phyloP scores from a whole-genome alignment of 139 green algal species.

The Chlamydomonas sphaeroides region DNA sequence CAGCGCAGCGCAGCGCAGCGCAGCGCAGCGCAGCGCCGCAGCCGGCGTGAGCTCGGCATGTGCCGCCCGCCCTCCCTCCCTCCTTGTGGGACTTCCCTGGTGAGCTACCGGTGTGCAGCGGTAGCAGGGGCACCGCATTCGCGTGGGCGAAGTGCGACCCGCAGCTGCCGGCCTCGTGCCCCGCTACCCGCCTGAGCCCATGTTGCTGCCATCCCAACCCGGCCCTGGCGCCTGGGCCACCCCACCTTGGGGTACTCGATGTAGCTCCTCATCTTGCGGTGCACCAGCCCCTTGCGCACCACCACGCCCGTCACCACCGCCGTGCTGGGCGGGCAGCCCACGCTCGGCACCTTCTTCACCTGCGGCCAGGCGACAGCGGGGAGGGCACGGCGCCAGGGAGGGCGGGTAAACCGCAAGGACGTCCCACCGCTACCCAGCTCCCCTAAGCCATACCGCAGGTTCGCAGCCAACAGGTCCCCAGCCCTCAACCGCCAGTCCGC shows the following conservation, averaged over 20 bases:
- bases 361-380: constrained; percentile 22
- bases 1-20: too few species aligned
- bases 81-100: too few species aligned
- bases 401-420: too few species aligned
- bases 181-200: background rate
- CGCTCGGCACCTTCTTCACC: constrained; percentile 74
- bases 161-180: too few species aligned
- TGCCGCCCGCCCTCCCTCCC: too few species aligned
- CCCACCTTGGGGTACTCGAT: constrained; percentile 73
- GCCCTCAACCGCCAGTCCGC: background rate
- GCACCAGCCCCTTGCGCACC: constrained; percentile 80
- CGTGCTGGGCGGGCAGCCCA: constrained; percentile 62
- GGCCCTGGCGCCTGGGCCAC: background rate
- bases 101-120: background rate
- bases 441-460: too few species aligned
- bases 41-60: too few species aligned
- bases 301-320: constrained; percentile 77
- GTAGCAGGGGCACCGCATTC: background rate
- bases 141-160: too few species aligned
- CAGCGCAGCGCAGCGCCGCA: too few species aligned
- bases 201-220: background rate
- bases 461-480: too few species aligned
- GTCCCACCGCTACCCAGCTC: too few species aligned
- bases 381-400: background rate
- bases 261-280: constrained; percentile 80